Base-by-base conservation (phyloP, 768 basidiomycete species). In the Megacollybia marginata region DNA sequence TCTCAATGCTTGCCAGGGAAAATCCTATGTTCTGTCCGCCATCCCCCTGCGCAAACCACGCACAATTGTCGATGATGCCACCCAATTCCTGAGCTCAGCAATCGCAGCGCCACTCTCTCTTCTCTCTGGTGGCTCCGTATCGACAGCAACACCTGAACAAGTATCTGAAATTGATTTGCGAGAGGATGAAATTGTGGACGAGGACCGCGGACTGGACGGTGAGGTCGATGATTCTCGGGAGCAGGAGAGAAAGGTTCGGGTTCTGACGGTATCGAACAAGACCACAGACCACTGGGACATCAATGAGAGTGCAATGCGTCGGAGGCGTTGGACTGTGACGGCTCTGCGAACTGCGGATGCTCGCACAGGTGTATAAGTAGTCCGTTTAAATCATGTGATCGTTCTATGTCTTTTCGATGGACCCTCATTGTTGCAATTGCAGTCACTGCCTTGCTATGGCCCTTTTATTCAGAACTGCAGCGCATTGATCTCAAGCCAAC, bases 171-270 rank as follows among this genome's bases (percentile, higher is more conserved):
- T 89, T 49, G 89, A 92, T 56, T 59, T 92, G 53, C 66, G 73
- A 42, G 88, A 91, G 58, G 80, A 89, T 50, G 89, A 92, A 55
- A 74, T 90, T 15, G 60, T 88, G 48, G 88, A 92, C 52, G 80
- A 83, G 55, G 89, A 92, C 47, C 74, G 83, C 19, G 81, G 79
- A 6, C 86, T 87, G 62, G 89, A 89, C 50, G 82, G 76, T 2
- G 88, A 89, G 61, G 78, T 82, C 12, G 89, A 92, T 58, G 83
- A 92, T 59, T 82, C 85, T 12, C 69, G 68, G 4, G 83, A 85
- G 42, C 59, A 61, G 36, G 66, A 70, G 12, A 71, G 89, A 55
- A 67, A 69, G 40, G 76, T 88, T 18, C 69, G 78, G 48, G 72
- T 85, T 47, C 58, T 85, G 34, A 66, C 71, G 10, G 65, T 83